Evolutionary conservation across 225 moss, liverwort and hornwort species (phyloP), one percentile per base, ranked within the genome.

Genomic region (Sphagnum tenellum): DNA sequence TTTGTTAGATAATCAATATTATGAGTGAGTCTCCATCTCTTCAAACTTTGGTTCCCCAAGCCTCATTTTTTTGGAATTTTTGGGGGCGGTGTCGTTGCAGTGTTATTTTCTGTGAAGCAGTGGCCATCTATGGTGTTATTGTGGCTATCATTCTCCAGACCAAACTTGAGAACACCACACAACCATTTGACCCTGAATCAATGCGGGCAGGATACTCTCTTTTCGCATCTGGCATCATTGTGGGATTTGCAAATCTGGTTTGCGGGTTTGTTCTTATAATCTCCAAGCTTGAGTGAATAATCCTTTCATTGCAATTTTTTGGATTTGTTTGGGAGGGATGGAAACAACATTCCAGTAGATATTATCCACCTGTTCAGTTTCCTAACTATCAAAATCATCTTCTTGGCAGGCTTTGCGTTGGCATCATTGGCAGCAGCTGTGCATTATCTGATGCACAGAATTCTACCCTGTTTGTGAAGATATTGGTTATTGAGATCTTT

Each of bases 51-150:
- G 52, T 9, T 52, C 7, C 52, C 6, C 1, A 52, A 52, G 52
- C 52, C 52, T 52, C 52, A 29, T 29, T 29, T n/a, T 0, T 8
- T 49, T 59, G 58, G 59, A 11, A 7, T 64, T 9, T 12, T 49
- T 49, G 48, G 6, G 2, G 49, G 5, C 45, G 55, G 46, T 44
- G 48, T 51, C 46, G 47, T 2, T 75, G 77, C 89, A 98, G 93
- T 84, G 90, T 98, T 63, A 98, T 98, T 74, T 98, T 98, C 57
- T 98, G 98, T 77, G 93, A 98, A 69, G 98, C 98, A 54, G 93
- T 98, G 73, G 98, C 98, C 59, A 98, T 98, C 70, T 98, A 98
- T 76, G 98, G 98, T 68, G 98, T 98, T 67, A 98, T 98, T 75
- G 98, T 98, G 57, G 98, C 98, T 56, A 98, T 98, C 70, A 98